A percentile compares a stretch with the other conserved stretches of the same genome.
Evolutionary conservation across 169 alveolate species (phyloP).

Genomic region (Plasmodium knowlesi): DNA sequence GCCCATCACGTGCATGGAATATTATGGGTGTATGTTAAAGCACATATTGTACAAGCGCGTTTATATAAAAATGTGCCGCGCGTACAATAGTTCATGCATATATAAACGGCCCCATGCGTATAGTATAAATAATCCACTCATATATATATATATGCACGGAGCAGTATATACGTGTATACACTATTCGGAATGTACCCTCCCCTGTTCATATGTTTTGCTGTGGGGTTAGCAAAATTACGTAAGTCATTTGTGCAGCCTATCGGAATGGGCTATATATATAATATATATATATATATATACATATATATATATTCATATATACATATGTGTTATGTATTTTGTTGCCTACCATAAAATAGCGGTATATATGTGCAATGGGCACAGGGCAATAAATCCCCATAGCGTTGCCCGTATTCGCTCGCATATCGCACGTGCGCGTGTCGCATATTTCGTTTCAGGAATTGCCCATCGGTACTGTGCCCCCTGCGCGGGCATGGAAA

Average conservation of each 20-base stretch:
- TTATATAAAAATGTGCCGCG: neutral
- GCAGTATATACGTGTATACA: neutral
- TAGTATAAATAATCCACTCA: neutral
- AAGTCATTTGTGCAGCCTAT: neutral
- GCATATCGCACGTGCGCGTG: neutral
- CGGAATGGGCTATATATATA: neutral
- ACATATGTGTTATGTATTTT: neutral
- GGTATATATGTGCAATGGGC: neutral
- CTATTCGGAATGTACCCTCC: neutral
- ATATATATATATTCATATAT: too few species aligned
- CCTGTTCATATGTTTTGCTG: too few species aligned
- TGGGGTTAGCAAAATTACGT: neutral
- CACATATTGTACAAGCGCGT: neutral
- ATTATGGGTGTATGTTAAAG: neutral
- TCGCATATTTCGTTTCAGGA: neutral
- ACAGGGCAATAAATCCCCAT: neutral
- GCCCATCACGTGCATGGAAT: neutral
- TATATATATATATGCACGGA: neutral
- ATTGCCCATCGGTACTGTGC: conserved; percentile 1
- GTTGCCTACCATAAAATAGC: neutral
- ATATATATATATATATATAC: too few species aligned
- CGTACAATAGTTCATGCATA: neutral
- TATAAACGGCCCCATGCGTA: neutral
- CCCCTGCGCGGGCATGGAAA: neutral
- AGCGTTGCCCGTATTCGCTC: neutral